Evolutionary conservation across 2,329 filamentous ascomycete species (phyloP).

Genomic region (Talaromyces verruculosus): DNA sequence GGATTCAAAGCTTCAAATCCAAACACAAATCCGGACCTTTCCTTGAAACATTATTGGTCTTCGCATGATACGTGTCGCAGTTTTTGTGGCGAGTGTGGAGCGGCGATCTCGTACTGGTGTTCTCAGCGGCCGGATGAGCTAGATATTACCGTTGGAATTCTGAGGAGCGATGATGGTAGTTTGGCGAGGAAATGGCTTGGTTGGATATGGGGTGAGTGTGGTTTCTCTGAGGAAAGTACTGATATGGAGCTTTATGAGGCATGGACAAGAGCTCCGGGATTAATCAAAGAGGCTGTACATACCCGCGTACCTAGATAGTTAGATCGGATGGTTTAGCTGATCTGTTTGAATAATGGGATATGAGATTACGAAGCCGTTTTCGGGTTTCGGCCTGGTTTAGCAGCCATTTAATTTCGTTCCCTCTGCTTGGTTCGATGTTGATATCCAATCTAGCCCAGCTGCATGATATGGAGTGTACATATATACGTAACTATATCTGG

Average conservation of each 20-base stretch:
- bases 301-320: background rate
- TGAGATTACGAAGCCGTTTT: too few species aligned
- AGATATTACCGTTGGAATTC: background rate
- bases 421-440: too few species aligned
- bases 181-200: background rate
- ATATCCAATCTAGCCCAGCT: too few species aligned
- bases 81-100: background rate
- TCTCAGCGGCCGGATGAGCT: background rate
- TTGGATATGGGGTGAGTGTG: background rate
- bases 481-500: too few species aligned
- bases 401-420: too few species aligned
- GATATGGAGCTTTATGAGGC: background rate
- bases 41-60: constrained; percentile 5
- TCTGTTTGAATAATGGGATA: background rate
- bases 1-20: background rate
- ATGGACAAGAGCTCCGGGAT: background rate
- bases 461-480: too few species aligned
- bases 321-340: background rate
- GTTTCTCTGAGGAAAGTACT: background rate
- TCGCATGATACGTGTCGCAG: background rate
- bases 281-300: background rate
- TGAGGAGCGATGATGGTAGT: background rate
- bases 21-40: background rate
- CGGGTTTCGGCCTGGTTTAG: too few species aligned
- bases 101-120: background rate